Base-by-base conservation (phyloP, 1,284 basidiomycete species). In the Sanghuangporus baumii region DNA sequence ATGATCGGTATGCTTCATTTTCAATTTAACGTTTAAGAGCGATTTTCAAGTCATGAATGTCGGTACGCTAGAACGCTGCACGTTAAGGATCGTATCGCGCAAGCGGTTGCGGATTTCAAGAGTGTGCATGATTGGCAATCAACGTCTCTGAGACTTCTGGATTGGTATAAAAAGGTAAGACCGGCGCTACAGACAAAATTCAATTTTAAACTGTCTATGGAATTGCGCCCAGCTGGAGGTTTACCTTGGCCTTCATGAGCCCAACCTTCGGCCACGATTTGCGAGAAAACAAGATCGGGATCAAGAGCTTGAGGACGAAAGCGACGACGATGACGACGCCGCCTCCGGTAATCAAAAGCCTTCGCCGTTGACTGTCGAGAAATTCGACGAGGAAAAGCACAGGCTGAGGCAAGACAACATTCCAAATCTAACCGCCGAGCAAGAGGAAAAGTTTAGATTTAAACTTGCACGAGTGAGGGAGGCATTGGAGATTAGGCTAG, bases 161-260 rank as follows among this genome's bases (percentile, higher is more conserved):
- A 78, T 40, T 73, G 87, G 14, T 91, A 86, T 83, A 85, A 88
- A 68, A 79, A 84, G 67, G 88, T 88, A 69, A 9, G 75, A 12
- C 59, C 18, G 46, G 16, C 31, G 58, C 50, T n/a, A n/a, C 0
- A 26, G 14, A 43, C 1, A 46, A 16, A 9, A 14, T 12, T 43
- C 16, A 14, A 8, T n/a, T 26, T 37, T 23, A 23, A 41, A 54
- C 16, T 48, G 2, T 57, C 59, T 50, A 48, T 65, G 65, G 52
- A 69, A 54, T 26, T 16, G 18, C 4, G 3, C 63, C 7, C 62
- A 88, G 86, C 85, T 86, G 66, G 78, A 81, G 18, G 68, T 83
- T 37, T 88, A 78, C 68, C 69, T 78, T 7, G 86, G 87, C 12
- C 72, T 87, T 12, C 37, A 62, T 6, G 43, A 36, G 9, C 14